Conservation (phyloP, 2,329 filamentous ascomycete genomes). For the Annulohypoxylon truncatum region DNA sequence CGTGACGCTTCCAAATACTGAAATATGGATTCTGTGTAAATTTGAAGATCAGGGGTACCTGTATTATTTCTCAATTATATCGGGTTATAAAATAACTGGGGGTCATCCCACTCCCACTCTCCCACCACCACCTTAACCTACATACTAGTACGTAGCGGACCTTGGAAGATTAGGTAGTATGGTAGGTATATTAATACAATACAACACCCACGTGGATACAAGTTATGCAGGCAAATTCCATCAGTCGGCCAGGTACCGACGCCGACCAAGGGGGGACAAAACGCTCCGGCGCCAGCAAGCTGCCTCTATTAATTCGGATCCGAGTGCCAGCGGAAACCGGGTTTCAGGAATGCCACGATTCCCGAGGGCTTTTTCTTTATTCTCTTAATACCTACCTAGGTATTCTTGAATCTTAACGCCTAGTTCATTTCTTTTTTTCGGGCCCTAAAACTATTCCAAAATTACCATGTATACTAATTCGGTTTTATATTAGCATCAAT, state of each 20-base stretch:
- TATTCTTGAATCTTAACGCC: background rate
- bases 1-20: background rate
- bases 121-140: no score
- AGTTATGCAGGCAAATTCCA: constrained; percentile 17
- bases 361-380: constrained; percentile 18
- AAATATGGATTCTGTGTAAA: no score
- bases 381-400: no score
- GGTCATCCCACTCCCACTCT: background rate
- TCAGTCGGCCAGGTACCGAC: constrained; percentile 31
- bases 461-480: background rate
- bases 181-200: background rate
- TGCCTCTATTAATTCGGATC: constrained; percentile 27
- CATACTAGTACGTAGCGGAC: no score
- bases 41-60: background rate
- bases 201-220: constrained; percentile 23
- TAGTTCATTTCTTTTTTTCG: background rate
- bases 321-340: constrained; percentile 25
- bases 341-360: constrained; percentile 31
- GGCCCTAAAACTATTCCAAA: background rate
- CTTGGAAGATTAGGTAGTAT: background rate
- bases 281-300: constrained; percentile 24
- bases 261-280: constrained; percentile 27
- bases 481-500: background rate
- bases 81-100: constrained; percentile 1
- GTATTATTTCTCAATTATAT: background rate